These are phyloP conservation scores for Phyllosticta paracitricarpa DNA, from an alignment of 2,329 filamentous ascomycete species.

Conservation along the genomic window DNA sequence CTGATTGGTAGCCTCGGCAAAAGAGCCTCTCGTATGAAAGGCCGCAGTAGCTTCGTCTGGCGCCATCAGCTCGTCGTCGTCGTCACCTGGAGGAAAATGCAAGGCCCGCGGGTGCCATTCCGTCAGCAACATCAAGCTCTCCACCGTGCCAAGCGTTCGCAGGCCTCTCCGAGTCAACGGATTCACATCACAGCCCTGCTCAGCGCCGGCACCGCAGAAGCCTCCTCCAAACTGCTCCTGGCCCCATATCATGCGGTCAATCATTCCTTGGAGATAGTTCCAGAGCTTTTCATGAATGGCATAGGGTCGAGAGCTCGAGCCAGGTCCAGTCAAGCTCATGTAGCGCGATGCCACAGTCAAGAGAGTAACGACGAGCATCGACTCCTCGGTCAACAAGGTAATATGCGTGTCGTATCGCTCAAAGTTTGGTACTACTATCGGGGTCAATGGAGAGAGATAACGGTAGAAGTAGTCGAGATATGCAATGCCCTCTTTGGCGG, in stretches of 20 bases:
- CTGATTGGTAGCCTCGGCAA: slow-evolving; percentile 1
- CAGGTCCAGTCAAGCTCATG: slow-evolving; percentile 67
- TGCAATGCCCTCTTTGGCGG: slow-evolving; percentile 79
- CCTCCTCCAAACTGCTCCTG: slow-evolving; percentile 91
- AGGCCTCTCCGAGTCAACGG: slow-evolving; percentile 54
- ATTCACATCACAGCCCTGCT: slow-evolving; percentile 57
- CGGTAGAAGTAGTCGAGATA: slow-evolving; percentile 96
- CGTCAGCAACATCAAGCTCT: slow-evolving; percentile 85
- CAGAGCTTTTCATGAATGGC: slow-evolving; percentile 93
- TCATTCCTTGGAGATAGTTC: slow-evolving; percentile 90
- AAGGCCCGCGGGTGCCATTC: slow-evolving; percentile 95
- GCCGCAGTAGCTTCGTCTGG: slow-evolving; percentile 44
- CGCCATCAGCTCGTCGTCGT: slow-evolving; percentile 54
- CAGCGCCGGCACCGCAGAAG: slow-evolving; percentile 63
- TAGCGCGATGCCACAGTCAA: slow-evolving; percentile 87
- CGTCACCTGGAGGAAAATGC: slow-evolving; percentile 72
- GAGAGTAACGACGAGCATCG: slow-evolving; percentile 83
- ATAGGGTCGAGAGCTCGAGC: slow-evolving; percentile 72
- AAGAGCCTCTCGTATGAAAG: slow-evolving; percentile 10
- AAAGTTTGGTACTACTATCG: slow-evolving; percentile 87
- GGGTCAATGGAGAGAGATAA: slow-evolving; percentile 82
- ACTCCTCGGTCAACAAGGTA: slow-evolving; percentile 77
- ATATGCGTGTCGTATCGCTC: slow-evolving; percentile 69
- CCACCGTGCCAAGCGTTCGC: slow-evolving; percentile 83
- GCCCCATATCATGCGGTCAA: slow-evolving; percentile 88